Conservation (phyloP, 2,329 filamentous ascomycete species). For the Acephala macrosclerotiorum region DNA sequence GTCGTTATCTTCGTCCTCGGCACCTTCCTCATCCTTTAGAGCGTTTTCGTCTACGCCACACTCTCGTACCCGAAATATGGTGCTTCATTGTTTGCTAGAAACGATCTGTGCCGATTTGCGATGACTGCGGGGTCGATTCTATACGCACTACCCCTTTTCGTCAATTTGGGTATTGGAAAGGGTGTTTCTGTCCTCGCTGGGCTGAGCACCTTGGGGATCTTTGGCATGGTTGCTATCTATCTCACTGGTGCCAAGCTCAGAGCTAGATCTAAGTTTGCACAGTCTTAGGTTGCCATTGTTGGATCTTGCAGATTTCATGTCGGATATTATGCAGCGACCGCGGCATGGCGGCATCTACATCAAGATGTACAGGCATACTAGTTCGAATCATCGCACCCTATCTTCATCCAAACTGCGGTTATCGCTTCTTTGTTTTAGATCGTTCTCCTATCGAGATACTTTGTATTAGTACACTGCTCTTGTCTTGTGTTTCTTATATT, state of each 20-base stretch:
- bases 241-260: conserved; percentile 22
- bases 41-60: conserved; percentile 64
- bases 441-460: no score
- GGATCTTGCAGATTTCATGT: no score
- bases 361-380: no score
- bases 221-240: conserved; percentile 55
- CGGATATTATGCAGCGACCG: no score
- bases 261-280: conserved; percentile 25
- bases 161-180: conserved; percentile 61
- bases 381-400: no score
- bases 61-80: conserved; percentile 58
- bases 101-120: conserved; percentile 46
- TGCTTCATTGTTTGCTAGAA: conserved; percentile 57
- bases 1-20: conserved; percentile 58
- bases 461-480: no score
- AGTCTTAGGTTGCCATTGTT: not conserved
- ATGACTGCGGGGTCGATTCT: conserved; percentile 61
- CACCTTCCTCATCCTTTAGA: conserved; percentile 59
- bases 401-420: no score
- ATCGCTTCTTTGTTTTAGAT: no score
- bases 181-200: conserved; percentile 62
- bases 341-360: no score
- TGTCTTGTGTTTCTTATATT: no score
- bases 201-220: conserved; percentile 56
- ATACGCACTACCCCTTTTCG: conserved; percentile 65